Evolutionary conservation across 2,329 filamentous ascomycete species (phyloP).

Genomic region (Sporothrix sp.): DNA sequence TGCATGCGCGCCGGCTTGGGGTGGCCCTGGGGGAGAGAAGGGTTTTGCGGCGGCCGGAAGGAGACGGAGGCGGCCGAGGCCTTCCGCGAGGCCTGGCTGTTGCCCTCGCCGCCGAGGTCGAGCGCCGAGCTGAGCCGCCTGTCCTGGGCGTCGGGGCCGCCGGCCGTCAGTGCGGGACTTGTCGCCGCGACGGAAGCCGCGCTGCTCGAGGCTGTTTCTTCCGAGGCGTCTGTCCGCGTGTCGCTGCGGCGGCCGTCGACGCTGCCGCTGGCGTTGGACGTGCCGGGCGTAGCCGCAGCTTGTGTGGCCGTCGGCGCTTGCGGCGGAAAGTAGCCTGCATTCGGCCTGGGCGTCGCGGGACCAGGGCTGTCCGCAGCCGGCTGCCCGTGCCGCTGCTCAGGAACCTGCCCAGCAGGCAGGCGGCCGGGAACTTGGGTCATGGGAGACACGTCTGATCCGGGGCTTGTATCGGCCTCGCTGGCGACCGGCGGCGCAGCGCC

Average conservation of each 20-base stretch:
- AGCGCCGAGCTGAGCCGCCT: constrained; percentile 18
- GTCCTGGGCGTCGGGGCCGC: background rate
- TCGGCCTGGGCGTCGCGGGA: constrained; percentile 6
- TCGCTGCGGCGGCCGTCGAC: constrained; percentile 1
- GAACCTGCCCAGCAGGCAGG: too few species aligned
- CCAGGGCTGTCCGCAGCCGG: constrained; percentile 16
- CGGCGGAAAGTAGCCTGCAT: constrained; percentile 23
- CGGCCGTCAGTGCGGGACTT: background rate
- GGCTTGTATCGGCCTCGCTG: constrained; percentile 22
- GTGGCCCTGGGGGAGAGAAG: constrained; percentile 37
- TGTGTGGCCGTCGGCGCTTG: constrained; percentile 8
- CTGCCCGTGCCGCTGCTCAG: too few species aligned
- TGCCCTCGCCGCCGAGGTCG: constrained; percentile 27
- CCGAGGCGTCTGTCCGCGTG: constrained; percentile 3
- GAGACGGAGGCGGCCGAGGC: constrained; percentile 39
- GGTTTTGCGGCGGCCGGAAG: constrained; percentile 36
- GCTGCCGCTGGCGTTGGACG: constrained; percentile 6
- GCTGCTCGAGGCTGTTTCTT: constrained; percentile 7
- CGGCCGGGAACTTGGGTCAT: constrained; percentile 25
- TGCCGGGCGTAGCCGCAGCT: background rate
- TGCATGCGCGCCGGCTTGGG: constrained; percentile 35
- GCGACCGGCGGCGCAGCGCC: constrained; percentile 3
- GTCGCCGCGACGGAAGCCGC: background rate
- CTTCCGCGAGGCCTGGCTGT: constrained; percentile 31
- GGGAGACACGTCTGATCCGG: constrained; percentile 37